A percentile compares a stretch with the other conserved stretches of the same genome.
These are phyloP conservation scores for Eucalyptus lansdowneana DNA, from an alignment of 345 rosid species.

Conservation along the genomic window DNA sequence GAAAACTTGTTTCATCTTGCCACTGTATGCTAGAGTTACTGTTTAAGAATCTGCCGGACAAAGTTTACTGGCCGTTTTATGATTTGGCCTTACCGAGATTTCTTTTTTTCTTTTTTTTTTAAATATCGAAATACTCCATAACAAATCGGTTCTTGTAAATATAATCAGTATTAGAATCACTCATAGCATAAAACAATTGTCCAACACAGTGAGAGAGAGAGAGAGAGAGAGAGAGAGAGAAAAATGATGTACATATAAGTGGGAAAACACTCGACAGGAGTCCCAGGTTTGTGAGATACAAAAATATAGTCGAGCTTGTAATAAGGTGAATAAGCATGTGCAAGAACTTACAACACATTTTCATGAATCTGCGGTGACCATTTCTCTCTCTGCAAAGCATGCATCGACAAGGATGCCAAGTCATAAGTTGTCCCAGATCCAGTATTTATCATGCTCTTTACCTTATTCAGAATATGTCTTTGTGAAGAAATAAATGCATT, in stretches of 20 bases:
- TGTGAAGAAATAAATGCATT: not conserved
- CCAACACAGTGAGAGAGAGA: not conserved
- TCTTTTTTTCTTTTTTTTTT: not conserved
- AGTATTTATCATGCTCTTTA: not conserved
- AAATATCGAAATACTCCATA: not conserved
- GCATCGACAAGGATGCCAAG: not conserved
- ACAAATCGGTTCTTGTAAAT: not conserved
- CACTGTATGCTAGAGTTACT: not conserved
- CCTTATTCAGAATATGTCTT: not conserved
- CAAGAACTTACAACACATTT: not conserved
- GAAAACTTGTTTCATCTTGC: not conserved
- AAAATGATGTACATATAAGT: not conserved
- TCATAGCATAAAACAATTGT: not conserved
- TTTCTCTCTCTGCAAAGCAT: not conserved
- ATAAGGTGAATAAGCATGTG: not conserved
- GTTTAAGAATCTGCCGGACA: not conserved
- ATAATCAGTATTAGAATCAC: not conserved
- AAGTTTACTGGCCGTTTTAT: not conserved
- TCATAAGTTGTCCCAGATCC: not conserved
- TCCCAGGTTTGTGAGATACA: not conserved
- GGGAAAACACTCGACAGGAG: not conserved
- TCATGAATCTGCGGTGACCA: not conserved
- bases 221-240: not conserved
- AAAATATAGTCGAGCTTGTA: not conserved
- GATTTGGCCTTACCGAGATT: not conserved